Percentiles rank a stretch among this genome's conserved stretches.
Evolutionary conservation across 805 yeast species (phyloP).

Genomic region (Suhomyces xylopsoci): DNA sequence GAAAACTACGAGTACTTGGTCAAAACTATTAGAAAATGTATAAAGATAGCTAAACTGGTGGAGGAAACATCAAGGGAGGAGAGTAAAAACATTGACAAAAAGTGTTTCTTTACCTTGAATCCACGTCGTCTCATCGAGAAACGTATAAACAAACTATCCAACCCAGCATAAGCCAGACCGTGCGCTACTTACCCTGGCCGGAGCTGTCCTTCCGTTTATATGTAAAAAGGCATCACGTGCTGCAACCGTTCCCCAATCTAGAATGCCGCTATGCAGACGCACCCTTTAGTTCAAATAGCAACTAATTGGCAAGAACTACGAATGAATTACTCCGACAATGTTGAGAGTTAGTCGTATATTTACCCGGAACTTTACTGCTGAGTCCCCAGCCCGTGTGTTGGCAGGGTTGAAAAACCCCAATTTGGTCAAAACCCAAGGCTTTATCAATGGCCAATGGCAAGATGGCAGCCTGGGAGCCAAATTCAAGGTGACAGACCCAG

Average conservation of each 20-base stretch:
- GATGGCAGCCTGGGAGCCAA: constrained; percentile 37
- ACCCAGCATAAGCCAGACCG: neutral
- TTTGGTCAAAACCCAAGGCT: constrained; percentile 59
- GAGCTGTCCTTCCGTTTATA: neutral
- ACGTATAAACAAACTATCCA: constrained; percentile 25
- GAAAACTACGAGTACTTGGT: constrained; percentile 45
- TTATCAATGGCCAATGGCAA: constrained; percentile 75
- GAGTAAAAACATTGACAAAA: constrained; percentile 60
- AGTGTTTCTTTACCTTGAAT: constrained; percentile 58
- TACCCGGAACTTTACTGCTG: neutral
- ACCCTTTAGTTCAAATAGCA: neutral
- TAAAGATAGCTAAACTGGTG: constrained; percentile 39
- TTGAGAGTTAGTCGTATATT: neutral
- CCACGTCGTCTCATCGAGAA: constrained; percentile 54
- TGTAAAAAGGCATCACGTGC: neutral
- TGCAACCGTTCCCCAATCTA: neutral
- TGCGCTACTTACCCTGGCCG: neutral
- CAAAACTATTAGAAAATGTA: constrained; percentile 48
- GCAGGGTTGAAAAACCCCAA: constrained; percentile 40
- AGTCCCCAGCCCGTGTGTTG: constrained; percentile 9
- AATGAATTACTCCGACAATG: neutral
- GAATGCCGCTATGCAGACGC: neutral
- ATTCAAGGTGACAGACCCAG: constrained; percentile 77
- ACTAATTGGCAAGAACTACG: neutral
- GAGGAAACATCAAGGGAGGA: constrained; percentile 55